A percentile compares a stretch with the other conserved stretches of the same genome.
Conservation (phyloP, 768 basidiomycete species). For the Postia placenta region DNA sequence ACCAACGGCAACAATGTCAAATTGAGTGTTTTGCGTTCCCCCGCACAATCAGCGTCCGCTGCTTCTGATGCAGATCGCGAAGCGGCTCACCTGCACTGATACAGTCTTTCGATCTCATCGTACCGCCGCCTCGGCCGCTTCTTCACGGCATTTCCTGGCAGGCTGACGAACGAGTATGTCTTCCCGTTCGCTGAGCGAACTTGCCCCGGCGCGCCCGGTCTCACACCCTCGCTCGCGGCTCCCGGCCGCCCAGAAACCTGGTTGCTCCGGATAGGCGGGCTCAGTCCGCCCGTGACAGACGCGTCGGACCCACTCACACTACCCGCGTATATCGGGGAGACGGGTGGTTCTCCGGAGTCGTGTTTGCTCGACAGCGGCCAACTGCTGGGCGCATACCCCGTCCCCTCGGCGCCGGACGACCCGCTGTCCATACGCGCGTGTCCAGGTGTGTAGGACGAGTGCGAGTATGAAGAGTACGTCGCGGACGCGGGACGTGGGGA, state of each 20-base stretch:
- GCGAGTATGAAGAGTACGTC: constrained; percentile 4
- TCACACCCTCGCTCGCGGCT: not conserved
- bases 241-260: constrained; percentile 5
- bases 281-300: constrained; percentile 3
- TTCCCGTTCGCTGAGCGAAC: constrained; percentile 40
- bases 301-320: constrained; percentile 16
- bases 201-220: not conserved
- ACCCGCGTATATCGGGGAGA: constrained; percentile 14
- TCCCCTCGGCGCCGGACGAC: constrained; percentile 10
- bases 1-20: no score
- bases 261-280: constrained; percentile 5
- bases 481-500: not conserved
- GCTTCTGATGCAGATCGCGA: not conserved
- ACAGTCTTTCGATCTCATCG: constrained; percentile 94
- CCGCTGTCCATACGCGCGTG: constrained; percentile 10
- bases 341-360: constrained; percentile 13
- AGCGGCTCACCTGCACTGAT: constrained; percentile 73
- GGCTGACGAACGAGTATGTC: constrained; percentile 76
- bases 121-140: constrained; percentile 82
- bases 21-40: not conserved
- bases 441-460: constrained; percentile 10
- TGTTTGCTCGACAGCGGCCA: constrained; percentile 11
- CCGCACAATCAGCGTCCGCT: not conserved
- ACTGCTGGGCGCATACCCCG: constrained; percentile 4
- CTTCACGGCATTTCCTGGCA: constrained; percentile 76